Base-by-base conservation (phyloP, 2,329 filamentous ascomycete genomes). In the Arachnopeziza araneosa region DNA sequence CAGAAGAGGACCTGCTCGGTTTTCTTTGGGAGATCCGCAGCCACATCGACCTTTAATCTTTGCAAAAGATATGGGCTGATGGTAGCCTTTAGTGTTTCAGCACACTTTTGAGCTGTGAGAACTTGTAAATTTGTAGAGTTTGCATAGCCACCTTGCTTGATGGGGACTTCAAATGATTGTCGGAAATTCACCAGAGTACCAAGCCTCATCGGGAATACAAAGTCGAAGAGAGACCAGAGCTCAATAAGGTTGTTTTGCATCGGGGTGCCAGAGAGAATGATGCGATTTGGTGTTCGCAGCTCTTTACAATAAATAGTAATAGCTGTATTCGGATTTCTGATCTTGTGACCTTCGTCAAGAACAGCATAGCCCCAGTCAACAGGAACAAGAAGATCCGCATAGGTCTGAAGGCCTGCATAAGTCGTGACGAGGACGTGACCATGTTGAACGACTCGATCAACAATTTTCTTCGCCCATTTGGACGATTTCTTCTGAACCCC, bases 191-290 rank as follows among this genome's bases (percentile, higher is more conserved):
- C 89, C 14, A 98, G 79, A 0, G 91, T 97, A 0, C 95, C 96
- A 6, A 99, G 78, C 17, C 93, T 88, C 91, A 98, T 97, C 0
- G 96, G 95, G 63, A 92, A 98, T 60, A 98, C 89, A 71, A 99
- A 99, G 72, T 99, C 96, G 71, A 99, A 98, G 0, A 99, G 78
- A 0, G 93, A 98, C 93, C 95, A 99, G 0, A 99, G 79, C 72
- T 99, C 96, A 0, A 89, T 88, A 24, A 99, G 77, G 64, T 97
- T 98, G 74, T 99, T 99, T 73, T 99, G 96, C 80, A 99, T 96
- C 0, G 96, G 96, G 0, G 95, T 99, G 5, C 95, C 95, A 0
- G 96, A 98, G 1, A 99, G 79, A 61, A 99, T 98, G 64, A 98
- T 82, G 23, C 96, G 85, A 68, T 98, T 95, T 0, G 90, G 84